Percentiles rank a stretch among this genome's conserved stretches.
phyloP scores from a whole-genome alignment of 495 filamentous ascomycete genomes.

The Lophiotrema nucula region DNA sequence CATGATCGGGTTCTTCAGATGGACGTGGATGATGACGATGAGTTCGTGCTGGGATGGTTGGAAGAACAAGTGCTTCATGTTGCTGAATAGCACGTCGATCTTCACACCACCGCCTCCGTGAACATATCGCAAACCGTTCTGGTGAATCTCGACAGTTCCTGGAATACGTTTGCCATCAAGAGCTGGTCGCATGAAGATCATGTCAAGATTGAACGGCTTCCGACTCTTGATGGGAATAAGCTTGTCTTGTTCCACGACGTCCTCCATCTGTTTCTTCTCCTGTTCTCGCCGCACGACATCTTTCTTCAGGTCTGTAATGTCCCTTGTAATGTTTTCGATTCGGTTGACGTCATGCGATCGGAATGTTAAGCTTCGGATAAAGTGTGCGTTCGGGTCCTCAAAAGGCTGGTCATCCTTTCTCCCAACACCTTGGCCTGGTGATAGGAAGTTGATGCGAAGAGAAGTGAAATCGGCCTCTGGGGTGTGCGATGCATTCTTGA shows the following conservation, averaged over 20 bases:
- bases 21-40: constrained; percentile 96
- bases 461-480: constrained; percentile 86
- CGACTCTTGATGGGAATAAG: constrained; percentile 71
- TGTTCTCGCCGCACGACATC: constrained; percentile 85
- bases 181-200: constrained; percentile 89
- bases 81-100: constrained; percentile 96
- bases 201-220: constrained; percentile 79
- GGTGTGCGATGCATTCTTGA: constrained; percentile 70
- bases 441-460: constrained; percentile 94
- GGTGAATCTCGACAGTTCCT: constrained; percentile 93
- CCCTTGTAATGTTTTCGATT: constrained; percentile 80
- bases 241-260: constrained; percentile 99
- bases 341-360: constrained; percentile 83
- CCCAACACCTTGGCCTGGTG: constrained; percentile 95
- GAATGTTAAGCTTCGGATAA: constrained; percentile 91
- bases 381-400: constrained; percentile 92
- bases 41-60: constrained; percentile 94
- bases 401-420: constrained; percentile 98
- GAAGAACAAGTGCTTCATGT: constrained; percentile 98
- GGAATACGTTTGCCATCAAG: constrained; percentile 95
- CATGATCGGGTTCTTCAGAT: constrained; percentile 96
- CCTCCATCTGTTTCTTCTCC: constrained; percentile 99
- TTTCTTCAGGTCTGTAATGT: constrained; percentile 93
- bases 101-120: constrained; percentile 80
- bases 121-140: constrained; percentile 96